A percentile compares a stretch with the other conserved stretches of the same genome.
phyloP scores from a whole-genome alignment of 257 asterid species.

The Cruciata laevipes region DNA sequence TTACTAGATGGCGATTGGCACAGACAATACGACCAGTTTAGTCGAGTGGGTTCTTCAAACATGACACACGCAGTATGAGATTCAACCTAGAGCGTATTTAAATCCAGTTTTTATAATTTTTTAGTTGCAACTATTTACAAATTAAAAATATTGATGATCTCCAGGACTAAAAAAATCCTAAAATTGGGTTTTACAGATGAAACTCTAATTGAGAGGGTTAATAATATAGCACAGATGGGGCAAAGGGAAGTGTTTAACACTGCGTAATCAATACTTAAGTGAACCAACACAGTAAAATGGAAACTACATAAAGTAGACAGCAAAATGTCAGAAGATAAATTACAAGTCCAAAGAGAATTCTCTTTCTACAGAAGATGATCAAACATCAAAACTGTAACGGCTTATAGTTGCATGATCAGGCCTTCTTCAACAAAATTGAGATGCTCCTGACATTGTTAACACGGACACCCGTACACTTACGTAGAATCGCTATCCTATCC shows the following conservation, averaged over 20 bases:
- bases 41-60: too few species aligned
- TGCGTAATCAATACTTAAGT: neutral
- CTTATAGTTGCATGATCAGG: neutral
- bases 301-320: neutral
- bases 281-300: neutral
- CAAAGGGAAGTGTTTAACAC: neutral
- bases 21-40: too few species aligned
- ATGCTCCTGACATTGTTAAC: neutral
- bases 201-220: too few species aligned
- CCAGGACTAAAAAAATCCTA: too few species aligned
- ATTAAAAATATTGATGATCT: too few species aligned
- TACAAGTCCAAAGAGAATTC: neutral
- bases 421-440: neutral
- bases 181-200: too few species aligned
- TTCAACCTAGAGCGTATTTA: too few species aligned
- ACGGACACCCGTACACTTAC: neutral
- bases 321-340: neutral
- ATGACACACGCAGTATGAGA: too few species aligned
- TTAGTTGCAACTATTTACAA: too few species aligned
- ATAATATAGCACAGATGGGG: neutral
- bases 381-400: neutral
- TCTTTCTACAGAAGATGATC: neutral
- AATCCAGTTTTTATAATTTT: too few species aligned
- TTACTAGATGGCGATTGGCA: too few species aligned
- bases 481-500: neutral